Evolutionary conservation across 2,329 filamentous ascomycete genomes (phyloP), one percentile per base, ranked within the genome.

Genomic region (Clonostachys rhizophaga): DNA sequence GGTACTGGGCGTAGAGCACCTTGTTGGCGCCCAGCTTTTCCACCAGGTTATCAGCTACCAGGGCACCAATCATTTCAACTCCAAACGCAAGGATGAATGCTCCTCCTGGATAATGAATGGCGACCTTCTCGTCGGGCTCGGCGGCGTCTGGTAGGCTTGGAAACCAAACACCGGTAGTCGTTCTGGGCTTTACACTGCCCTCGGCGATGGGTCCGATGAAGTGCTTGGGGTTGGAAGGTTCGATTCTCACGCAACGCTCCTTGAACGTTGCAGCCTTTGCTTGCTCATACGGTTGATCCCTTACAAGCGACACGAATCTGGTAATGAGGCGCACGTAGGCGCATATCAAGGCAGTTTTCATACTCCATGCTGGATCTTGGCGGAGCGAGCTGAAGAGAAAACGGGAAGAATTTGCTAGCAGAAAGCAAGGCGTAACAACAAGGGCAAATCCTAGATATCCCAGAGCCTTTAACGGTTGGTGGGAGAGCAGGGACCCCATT

Each of bases 81-180:
- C n/a, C n/a, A 24, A 42, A 24, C 5, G 40, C 18, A 24, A 42
- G 40, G 24, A 24, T 12, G 16, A 42, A 24, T 18, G 40, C 18
- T 17, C 18, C 40, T 42, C 24, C 40, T 17, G 12, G 16, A 14
- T 18, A 42, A 24, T 42, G 40, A 17, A 42, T 13, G 16, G 24
- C 24, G 13, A 42, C 40, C 40, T 42, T 42, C 24, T 42, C 40
- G 16, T 42, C 16, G n/a, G 37, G 17, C 12, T n/a, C 9, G n/a
- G 37, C 8, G 7, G 12, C 8, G 10, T 8, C 7, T 18, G 17
- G 40, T 13, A 24, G 17, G 50, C 45, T 6, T 5, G 54, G 54
- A n/a, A 52, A 53, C 54, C 54, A 55, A 5, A 50, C 54, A 12
- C 48, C 48, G 10, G 53, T 52, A 11, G 55, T 43, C 6, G 47